Percentiles rank a stretch among this genome's conserved stretches.
Evolutionary conservation across 2,329 filamentous ascomycete genomes (phyloP).

Genomic region (Aspergillus ruber): DNA sequence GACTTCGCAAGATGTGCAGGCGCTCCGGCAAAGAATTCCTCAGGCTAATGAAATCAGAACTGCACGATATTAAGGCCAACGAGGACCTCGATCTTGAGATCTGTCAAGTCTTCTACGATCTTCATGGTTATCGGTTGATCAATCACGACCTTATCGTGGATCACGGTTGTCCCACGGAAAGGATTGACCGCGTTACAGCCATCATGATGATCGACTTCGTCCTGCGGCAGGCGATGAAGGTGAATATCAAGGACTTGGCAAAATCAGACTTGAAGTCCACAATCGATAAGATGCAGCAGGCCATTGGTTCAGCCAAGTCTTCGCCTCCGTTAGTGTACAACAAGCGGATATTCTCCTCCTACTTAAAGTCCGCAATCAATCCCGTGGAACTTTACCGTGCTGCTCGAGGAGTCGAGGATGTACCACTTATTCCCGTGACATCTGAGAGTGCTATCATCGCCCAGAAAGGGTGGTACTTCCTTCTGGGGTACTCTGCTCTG

Average conservation of each 20-base stretch:
- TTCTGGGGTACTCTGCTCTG: slow-evolving; percentile 80
- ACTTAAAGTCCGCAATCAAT: slow-evolving; percentile 76
- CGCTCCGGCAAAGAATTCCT: slow-evolving; percentile 80
- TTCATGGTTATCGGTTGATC: slow-evolving; percentile 73
- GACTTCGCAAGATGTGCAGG: slow-evolving; percentile 78
- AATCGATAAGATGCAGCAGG: slow-evolving; percentile 88
- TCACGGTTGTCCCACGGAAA: slow-evolving; percentile 71
- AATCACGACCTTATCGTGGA: slow-evolving; percentile 64
- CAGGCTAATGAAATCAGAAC: slow-evolving; percentile 79
- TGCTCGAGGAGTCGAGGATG: slow-evolving; percentile 68
- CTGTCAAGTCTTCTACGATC: slow-evolving; percentile 74
- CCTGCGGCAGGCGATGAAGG: slow-evolving; percentile 69
- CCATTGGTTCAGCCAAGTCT: slow-evolving; percentile 69
- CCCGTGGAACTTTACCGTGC: slow-evolving; percentile 73
- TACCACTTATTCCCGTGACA: slow-evolving; percentile 65
- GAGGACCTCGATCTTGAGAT: slow-evolving; percentile 83
- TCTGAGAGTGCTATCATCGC: slow-evolving; percentile 65
- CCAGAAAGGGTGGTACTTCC: slow-evolving; percentile 82
- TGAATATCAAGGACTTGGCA: slow-evolving; percentile 83
- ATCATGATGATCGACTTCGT: slow-evolving; percentile 78
- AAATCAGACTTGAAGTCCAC: slow-evolving; percentile 86
- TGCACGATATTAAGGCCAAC: slow-evolving; percentile 67
- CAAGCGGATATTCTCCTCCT: slow-evolving; percentile 71
- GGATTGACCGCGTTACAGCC: slow-evolving; percentile 72
- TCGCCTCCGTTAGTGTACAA: slow-evolving; percentile 81